Conservation (phyloP, 257 asterid species). For the Salvia hispanica region DNA sequence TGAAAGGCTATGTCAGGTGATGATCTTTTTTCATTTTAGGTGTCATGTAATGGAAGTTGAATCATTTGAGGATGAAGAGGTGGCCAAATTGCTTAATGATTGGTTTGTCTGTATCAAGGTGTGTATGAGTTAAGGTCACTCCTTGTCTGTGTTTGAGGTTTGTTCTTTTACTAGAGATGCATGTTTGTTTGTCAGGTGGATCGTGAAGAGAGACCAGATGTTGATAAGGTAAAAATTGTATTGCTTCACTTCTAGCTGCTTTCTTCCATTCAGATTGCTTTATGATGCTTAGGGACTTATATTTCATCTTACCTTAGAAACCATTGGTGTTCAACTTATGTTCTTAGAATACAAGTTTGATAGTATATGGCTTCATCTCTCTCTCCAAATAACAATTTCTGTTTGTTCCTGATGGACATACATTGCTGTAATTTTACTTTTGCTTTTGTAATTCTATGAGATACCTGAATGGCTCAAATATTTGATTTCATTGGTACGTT, state of each 20-base stretch:
- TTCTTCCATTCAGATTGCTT: neutral
- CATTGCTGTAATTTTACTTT: too few species aligned
- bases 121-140: neutral
- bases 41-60: conserved; percentile 99
- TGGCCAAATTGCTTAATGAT: conserved; percentile 79
- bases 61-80: conserved; percentile 85
- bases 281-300: neutral
- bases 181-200: conserved; percentile 72
- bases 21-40: conserved; percentile 46
- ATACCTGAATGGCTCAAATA: too few species aligned
- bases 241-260: neutral
- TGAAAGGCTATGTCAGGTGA: neutral
- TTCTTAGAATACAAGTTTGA: too few species aligned
- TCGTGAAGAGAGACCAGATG: conserved; percentile 96
- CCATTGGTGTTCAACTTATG: too few species aligned
- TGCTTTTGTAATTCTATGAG: too few species aligned
- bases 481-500: too few species aligned
- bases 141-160: neutral
- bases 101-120: conserved; percentile 95
- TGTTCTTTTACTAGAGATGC: conserved; percentile 7
- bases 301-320: too few species aligned
- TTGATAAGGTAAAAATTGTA: conserved; percentile 67
- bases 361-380: too few species aligned
- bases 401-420: too few species aligned
- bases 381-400: too few species aligned